These are phyloP conservation scores for Papilionanthe hybrid DNA, from an alignment of 116 monocot species.

Conservation along the genomic window DNA sequence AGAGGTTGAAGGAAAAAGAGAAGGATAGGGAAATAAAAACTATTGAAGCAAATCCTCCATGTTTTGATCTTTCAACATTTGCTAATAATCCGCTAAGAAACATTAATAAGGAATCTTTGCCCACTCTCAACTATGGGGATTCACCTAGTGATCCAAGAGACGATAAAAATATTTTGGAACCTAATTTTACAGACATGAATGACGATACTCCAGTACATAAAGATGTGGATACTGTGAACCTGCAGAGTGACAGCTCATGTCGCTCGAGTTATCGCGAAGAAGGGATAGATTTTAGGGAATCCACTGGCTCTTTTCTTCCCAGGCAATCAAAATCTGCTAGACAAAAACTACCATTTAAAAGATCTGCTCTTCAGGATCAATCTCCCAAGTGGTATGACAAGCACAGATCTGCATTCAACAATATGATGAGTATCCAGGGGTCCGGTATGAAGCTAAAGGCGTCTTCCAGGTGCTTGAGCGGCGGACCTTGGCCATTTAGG, in stretches of 20 bases:
- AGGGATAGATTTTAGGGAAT: constrained; percentile 24
- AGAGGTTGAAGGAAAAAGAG: constrained; percentile 78
- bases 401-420: neutral
- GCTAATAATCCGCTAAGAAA: constrained; percentile 24
- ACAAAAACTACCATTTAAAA: constrained; percentile 48
- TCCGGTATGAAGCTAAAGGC: constrained; percentile 1
- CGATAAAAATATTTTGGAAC: neutral
- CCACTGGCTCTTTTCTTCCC: constrained; percentile 36
- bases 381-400: constrained; percentile 39
- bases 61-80: constrained; percentile 6
- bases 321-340: constrained; percentile 70
- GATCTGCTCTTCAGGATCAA: constrained; percentile 27
- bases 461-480: constrained; percentile 26
- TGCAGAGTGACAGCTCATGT: constrained; percentile 13
- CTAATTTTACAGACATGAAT: constrained; percentile 22
- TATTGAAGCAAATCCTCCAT: constrained; percentile 22
- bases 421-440: constrained; percentile 10
- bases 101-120: constrained; percentile 30
- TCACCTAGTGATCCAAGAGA: constrained; percentile 41
- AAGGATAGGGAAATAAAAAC: constrained; percentile 52
- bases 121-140: constrained; percentile 26
- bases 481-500: constrained; percentile 32
- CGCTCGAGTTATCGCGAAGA: constrained; percentile 22
- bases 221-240: constrained; percentile 2
- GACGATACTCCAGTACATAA: constrained; percentile 23